These are phyloP conservation scores for Silene noctiflora DNA, from an alignment of 179 eudicot species.

Conservation along the genomic window DNA sequence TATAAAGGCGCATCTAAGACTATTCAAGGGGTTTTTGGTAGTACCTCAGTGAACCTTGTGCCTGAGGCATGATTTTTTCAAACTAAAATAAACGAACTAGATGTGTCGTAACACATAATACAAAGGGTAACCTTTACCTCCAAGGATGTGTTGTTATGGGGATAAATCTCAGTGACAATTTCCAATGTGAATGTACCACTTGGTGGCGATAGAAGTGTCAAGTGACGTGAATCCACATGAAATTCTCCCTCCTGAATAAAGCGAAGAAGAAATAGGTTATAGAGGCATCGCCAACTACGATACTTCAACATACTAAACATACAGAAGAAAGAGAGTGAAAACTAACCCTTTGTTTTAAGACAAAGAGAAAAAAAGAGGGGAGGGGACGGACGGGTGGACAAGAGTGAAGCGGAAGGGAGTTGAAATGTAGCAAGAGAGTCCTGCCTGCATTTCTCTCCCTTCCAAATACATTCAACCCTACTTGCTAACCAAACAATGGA, in stretches of 20 bases:
- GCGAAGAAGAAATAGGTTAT: background rate
- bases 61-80: too few relatives aligned
- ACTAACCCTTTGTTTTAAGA: background rate
- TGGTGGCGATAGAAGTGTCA: constrained; percentile 69
- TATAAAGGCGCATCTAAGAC: too few relatives aligned
- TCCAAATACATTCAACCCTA: too few relatives aligned
- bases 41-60: too few relatives aligned
- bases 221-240: constrained; percentile 68
- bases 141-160: constrained; percentile 87
- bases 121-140: constrained; percentile 51
- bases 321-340: background rate
- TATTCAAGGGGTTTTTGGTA: too few relatives aligned
- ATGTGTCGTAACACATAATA: background rate
- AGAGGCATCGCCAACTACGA: background rate
- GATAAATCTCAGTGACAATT: constrained; percentile 77
- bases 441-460: too few relatives aligned
- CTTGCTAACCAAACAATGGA: too few relatives aligned
- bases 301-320: background rate
- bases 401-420: too few relatives aligned
- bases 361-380: background rate
- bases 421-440: too few relatives aligned
- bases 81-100: constrained; percentile 8
- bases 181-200: constrained; percentile 66
- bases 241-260: constrained; percentile 66
- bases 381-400: too few relatives aligned